These are phyloP conservation scores for Xylaria scruposa DNA, from an alignment of 495 filamentous ascomycete species.

Conservation along the genomic window DNA sequence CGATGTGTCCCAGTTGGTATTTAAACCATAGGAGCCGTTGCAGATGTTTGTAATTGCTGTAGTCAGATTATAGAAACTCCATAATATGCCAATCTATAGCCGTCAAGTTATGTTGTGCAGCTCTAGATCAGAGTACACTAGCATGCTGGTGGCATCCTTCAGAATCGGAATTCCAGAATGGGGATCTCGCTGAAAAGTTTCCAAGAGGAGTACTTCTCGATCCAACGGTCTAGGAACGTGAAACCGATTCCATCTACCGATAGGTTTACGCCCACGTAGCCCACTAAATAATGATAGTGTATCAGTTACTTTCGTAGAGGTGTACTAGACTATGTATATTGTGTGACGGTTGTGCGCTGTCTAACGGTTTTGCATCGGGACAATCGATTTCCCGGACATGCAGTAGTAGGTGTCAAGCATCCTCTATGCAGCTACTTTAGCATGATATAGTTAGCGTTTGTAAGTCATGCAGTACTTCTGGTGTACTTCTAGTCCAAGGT, in stretches of 20 bases:
- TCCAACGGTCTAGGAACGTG: background rate
- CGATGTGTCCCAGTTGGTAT: constrained; percentile 8
- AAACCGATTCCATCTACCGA: background rate
- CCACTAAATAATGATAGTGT: background rate
- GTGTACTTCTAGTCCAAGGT: background rate
- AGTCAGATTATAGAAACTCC: constrained; percentile 10
- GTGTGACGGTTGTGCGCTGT: background rate
- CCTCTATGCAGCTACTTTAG: background rate
- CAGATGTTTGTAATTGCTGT: constrained; percentile 22
- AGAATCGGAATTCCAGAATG: background rate
- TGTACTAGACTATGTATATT: background rate
- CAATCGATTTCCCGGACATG: background rate
- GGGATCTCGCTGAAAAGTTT: background rate
- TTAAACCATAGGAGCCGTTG: background rate
- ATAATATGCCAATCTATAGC: background rate
- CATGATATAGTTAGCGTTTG: background rate
- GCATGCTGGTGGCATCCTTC: constrained; percentile 5
- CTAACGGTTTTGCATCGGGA: background rate
- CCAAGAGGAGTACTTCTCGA: background rate
- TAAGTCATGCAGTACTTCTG: constrained; percentile 4
- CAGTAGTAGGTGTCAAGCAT: background rate
- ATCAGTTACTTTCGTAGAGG: background rate
- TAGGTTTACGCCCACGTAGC: background rate
- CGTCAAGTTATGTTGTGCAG: constrained; percentile 26
- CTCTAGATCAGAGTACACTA: constrained; percentile 7